Base-by-base conservation (phyloP, 179 eudicot genomes). In the Nepenthes alata region DNA sequence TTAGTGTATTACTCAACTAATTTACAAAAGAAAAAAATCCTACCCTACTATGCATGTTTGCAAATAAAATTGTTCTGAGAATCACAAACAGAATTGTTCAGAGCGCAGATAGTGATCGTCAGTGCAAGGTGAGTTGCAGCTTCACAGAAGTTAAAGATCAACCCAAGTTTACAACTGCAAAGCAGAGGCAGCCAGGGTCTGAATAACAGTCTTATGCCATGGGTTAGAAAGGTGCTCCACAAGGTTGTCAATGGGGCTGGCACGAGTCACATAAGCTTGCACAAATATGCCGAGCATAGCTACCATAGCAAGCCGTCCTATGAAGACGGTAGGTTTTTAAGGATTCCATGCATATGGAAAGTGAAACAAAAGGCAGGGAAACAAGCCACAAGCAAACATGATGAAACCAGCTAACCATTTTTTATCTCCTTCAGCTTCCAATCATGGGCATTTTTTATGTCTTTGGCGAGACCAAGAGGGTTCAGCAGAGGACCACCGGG, bases 391-490 rank as follows among this genome's bases (percentile, higher is more conserved):
- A 2, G 1, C 1, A 4, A 9, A 6, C 3, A 34, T 9, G 41
- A 8, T 3, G 51, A 35, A 16, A 35, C 65, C 6, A 37, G 35
- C 80, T 15, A 50, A 91, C 97, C 96, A 57, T 91, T 91, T 71
- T 91, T 91, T 0, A 91, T 88, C 80, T 91, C 97, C 78, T 91
- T 88, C 66, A 85, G 88, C 82, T 88, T 91, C 94, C 80, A 88
- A 3, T 82, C 89, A 34, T 67, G 79, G 65, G 94, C 94, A 60
- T 67, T 82, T 64, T 84, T 78, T 60, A 79, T 76, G 65, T 84
- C 94, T 73, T 82, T 91, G 6, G 88, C 97, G 35, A 91, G 76
- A 60, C 97, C 96, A 41, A 91, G 84, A 61, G 97, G 96, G 72
- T 88, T 82, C 1, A 88, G 67, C 59, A 88, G 54, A 4, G 94